These are phyloP conservation scores for Casaregolazyma suthepensis DNA, from an alignment of 1,139 yeast species.

Conservation along the genomic window DNA sequence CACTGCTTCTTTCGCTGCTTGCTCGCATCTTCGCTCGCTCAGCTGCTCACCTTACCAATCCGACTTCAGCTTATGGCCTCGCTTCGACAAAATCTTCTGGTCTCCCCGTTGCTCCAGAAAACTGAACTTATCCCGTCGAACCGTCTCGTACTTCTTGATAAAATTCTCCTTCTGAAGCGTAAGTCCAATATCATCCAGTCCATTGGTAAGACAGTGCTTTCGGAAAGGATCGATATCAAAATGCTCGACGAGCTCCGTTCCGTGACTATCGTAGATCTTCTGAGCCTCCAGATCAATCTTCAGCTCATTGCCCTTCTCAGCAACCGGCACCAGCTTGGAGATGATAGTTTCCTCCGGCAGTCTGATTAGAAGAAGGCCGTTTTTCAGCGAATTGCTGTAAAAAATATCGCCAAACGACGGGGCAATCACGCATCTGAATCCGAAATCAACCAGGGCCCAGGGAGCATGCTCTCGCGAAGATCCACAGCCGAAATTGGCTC, in stretches of 20 bases:
- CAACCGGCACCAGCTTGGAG: slow-evolving; percentile 70
- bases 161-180: slow-evolving; percentile 83
- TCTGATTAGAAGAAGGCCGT: slow-evolving; percentile 89
- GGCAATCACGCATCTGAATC: slow-evolving; percentile 91
- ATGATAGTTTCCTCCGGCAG: slow-evolving; percentile 67
- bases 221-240: slow-evolving; percentile 88
- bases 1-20: no score
- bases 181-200: slow-evolving; percentile 94
- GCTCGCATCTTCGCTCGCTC: no score
- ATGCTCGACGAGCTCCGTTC: slow-evolving; percentile 67
- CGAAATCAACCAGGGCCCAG: slow-evolving; percentile 97
- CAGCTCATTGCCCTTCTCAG: slow-evolving; percentile 62
- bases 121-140: slow-evolving; percentile 72
- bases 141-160: slow-evolving; percentile 66
- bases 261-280: slow-evolving; percentile 64
- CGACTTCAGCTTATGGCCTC: slow-evolving; percentile 4
- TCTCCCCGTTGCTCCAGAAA: slow-evolving; percentile 54
- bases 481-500: slow-evolving; percentile 98
- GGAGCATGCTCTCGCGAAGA: slow-evolving; percentile 99
- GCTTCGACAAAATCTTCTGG: slow-evolving; percentile 1
- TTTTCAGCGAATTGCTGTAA: slow-evolving; percentile 93
- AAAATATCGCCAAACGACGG: slow-evolving; percentile 98
- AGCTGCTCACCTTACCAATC: slow-evolving; percentile 4
- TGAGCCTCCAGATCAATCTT: slow-evolving; percentile 84
- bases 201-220: slow-evolving; percentile 89